These are phyloP conservation scores for Eudorina sp. DNA, from an alignment of 139 green algal species.

Conservation along the genomic window DNA sequence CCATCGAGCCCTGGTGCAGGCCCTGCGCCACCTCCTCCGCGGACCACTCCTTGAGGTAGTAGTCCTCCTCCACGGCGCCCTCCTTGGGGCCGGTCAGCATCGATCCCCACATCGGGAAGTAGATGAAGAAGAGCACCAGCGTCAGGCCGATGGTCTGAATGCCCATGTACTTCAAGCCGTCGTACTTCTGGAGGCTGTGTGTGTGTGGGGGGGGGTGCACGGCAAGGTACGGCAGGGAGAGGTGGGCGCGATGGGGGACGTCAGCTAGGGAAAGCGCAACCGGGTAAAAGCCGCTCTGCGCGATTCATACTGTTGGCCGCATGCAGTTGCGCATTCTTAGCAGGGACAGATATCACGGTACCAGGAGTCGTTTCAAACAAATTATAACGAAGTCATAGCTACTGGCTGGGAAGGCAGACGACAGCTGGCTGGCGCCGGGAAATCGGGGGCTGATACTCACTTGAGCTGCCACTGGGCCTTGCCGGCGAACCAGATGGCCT, in stretches of 20 bases:
- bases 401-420: too few relatives aligned
- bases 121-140: slow-evolving; percentile 75
- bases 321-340: too few relatives aligned
- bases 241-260: too few relatives aligned
- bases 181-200: slow-evolving; percentile 65
- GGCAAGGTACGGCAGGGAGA: slow-evolving; percentile 1
- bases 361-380: too few relatives aligned
- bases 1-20: slow-evolving; percentile 66
- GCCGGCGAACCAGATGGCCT: slow-evolving; percentile 91
- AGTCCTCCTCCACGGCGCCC: slow-evolving; percentile 88
- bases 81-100: slow-evolving; percentile 82
- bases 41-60: slow-evolving; percentile 81
- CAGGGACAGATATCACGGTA: too few relatives aligned
- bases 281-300: too few relatives aligned
- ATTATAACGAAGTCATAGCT: too few relatives aligned
- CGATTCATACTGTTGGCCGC: too few relatives aligned
- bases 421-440: too few relatives aligned
- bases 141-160: slow-evolving; percentile 86
- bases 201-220: too few relatives aligned
- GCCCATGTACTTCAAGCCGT: slow-evolving; percentile 92
- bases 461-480: slow-evolving; percentile 22
- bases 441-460: too few relatives aligned
- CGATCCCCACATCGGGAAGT: slow-evolving; percentile 96
- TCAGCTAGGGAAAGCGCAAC: too few relatives aligned
- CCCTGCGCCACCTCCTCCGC: slow-evolving; percentile 68